Conservation (phyloP, 208 protist genomes). For the Porcisia hertigi region DNA sequence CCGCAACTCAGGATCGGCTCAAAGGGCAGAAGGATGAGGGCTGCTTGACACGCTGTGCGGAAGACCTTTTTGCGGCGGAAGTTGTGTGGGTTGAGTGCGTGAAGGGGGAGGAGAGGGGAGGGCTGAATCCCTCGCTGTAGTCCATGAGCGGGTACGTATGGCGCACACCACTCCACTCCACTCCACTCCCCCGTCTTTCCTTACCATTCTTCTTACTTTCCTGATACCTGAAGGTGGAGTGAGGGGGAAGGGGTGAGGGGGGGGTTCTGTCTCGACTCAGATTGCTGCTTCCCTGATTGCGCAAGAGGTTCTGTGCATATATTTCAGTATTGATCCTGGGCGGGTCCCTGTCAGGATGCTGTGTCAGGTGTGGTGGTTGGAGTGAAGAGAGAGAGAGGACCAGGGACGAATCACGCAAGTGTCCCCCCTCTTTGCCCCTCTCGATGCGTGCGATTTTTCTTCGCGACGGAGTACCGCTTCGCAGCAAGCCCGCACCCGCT, state of each 20-base stretch:
- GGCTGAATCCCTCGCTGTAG: no score
- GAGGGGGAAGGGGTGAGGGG: background rate
- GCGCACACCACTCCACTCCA: no score
- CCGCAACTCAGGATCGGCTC: background rate
- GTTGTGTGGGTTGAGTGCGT: no score
- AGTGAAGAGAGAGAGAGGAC: background rate
- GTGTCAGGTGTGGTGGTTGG: background rate
- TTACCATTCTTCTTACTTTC: no score
- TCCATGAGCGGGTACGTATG: no score
- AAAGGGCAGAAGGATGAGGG: background rate
- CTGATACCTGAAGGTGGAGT: background rate
- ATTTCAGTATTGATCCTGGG: background rate
- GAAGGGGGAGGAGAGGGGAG: no score
- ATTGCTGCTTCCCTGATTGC: background rate
- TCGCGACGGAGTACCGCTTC: conserved; percentile 8
- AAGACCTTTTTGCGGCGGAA: no score
- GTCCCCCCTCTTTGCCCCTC: background rate
- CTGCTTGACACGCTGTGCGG: no score
- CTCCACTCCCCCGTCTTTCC: no score
- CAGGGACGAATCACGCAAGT: background rate
- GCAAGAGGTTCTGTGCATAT: background rate
- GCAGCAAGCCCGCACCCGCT: background rate
- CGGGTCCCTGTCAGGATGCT: background rate
- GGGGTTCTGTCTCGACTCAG: background rate
- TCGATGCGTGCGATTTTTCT: background rate